Evolutionary conservation across 352 stramenopile species (phyloP).

Genomic region (Phytophthora podocarpi): DNA sequence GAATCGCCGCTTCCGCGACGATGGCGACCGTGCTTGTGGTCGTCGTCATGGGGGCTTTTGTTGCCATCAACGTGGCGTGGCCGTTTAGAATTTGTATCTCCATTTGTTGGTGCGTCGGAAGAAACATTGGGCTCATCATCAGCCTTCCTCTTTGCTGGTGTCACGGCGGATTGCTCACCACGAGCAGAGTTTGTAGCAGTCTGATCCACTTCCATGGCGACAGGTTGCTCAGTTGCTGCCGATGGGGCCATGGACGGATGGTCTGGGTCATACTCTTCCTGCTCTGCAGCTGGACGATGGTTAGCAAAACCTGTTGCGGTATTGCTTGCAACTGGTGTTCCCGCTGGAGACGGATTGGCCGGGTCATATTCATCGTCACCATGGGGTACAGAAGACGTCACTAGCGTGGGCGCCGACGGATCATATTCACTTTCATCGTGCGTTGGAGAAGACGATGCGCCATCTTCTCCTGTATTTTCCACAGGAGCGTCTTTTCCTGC

Average conservation of each 20-base stretch:
- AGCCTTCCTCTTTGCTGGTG: constrained; percentile 34
- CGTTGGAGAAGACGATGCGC: background rate
- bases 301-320: background rate
- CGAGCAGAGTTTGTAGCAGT: background rate
- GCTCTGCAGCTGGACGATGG: constrained; percentile 1
- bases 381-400: constrained; percentile 24
- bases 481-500: background rate
- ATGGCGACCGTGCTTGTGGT: constrained; percentile 27
- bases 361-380: constrained; percentile 51
- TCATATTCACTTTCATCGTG: constrained; percentile 35
- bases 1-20: constrained; percentile 33
- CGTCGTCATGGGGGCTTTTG: constrained; percentile 18
- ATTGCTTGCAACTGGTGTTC: constrained; percentile 17
- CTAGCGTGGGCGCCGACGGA: background rate
- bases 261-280: constrained; percentile 51
- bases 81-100: constrained; percentile 25
- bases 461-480: background rate
- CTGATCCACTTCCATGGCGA: constrained; percentile 28
- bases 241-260: constrained; percentile 37
- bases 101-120: constrained; percentile 6
- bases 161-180: constrained; percentile 4
- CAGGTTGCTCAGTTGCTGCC: constrained; percentile 7
- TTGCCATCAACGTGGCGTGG: constrained; percentile 16
- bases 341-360: constrained; percentile 31
- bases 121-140: constrained; percentile 11